Base-by-base conservation (phyloP, 163 green algal genomes). In the Dunaliella salina region DNA sequence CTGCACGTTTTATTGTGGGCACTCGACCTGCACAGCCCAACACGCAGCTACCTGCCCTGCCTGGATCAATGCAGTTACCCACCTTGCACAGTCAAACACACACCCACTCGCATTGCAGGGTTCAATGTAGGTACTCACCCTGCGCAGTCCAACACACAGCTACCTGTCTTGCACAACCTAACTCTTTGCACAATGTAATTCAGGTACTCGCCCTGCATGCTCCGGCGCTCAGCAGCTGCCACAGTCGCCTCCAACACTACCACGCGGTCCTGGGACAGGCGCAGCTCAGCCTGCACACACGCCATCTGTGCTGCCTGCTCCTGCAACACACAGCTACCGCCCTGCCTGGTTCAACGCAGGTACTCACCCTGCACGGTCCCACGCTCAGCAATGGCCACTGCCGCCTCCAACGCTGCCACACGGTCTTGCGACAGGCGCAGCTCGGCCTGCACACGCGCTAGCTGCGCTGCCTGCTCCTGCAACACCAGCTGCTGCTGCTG, bases 291-390 rank as follows among this genome's bases (percentile, higher is more conserved):
- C 12, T 88, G 78, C 59, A 50, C 18, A 26, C 22, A 29, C 4
- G 87, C 81, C 71, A 90, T 72, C 72, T 86, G 75, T 45, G 82
- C 59, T 17, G 13, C n/a, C 33, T 85, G 82, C 22, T 84, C 67
- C 82, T 86, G 78, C 50, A 26, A 33, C 32, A n/a, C 40, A 15
- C 40, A 50, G 40, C 8, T 15, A 50, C 40, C 40, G 40, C 40
- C 40, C 69, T 11, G 69, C 69, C 69, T 80, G 24, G 63, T 78
- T 4, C 69, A 80, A 32, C 69, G 12, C 8, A 80, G 40, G 4
- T 8, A 80, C 69, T 33, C 69, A 80, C 69, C 82, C 57, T 33
- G 20, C 59, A 67, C 30, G 1, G 33, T 32, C 46, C 84, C 84
- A 30, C 45, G 26, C 46, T 84, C 72, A 34, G 40, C 81, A 5